Conservation (phyloP, 768 basidiomycete species). For the Porpolomopsis calyptriformis region DNA sequence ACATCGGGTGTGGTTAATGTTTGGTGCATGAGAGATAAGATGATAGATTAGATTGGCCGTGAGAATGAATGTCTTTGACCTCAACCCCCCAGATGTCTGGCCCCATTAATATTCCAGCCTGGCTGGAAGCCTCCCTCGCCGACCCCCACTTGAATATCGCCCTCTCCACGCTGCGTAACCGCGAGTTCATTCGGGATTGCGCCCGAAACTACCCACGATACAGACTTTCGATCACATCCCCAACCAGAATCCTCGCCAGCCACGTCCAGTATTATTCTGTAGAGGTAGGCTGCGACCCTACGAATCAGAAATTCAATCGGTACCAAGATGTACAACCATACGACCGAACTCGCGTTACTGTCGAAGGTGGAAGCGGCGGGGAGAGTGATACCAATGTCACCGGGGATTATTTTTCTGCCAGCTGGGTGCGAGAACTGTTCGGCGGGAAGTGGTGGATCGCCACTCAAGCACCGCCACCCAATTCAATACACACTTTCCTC, state of each 20-base stretch:
- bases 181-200: constrained; percentile 24
- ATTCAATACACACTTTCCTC: constrained; percentile 68
- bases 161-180: constrained; percentile 24
- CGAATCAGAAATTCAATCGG: constrained; percentile 47
- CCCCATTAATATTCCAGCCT: constrained; percentile 23
- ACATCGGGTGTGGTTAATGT: constrained; percentile 36
- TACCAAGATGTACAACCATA: constrained; percentile 70
- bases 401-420: constrained; percentile 68
- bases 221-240: constrained; percentile 3
- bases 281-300: constrained; percentile 33
- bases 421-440: constrained; percentile 67
- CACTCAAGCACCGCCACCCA: constrained; percentile 66
- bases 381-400: constrained; percentile 1
- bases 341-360: constrained; percentile 67
- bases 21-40: no score
- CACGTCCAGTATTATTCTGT: constrained; percentile 44
- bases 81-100: no score
- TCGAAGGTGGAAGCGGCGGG: constrained; percentile 22
- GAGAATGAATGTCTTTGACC: no score
- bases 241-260: constrained; percentile 10
- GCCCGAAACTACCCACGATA: constrained; percentile 22
- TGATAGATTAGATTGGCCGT: no score
- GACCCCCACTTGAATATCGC: constrained; percentile 19
- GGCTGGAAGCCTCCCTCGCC: constrained; percentile 20
- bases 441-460: constrained; percentile 80